These are phyloP conservation scores for Helichrysum umbraculigerum DNA, from an alignment of 129 eudicot genomes.

Conservation along the genomic window DNA sequence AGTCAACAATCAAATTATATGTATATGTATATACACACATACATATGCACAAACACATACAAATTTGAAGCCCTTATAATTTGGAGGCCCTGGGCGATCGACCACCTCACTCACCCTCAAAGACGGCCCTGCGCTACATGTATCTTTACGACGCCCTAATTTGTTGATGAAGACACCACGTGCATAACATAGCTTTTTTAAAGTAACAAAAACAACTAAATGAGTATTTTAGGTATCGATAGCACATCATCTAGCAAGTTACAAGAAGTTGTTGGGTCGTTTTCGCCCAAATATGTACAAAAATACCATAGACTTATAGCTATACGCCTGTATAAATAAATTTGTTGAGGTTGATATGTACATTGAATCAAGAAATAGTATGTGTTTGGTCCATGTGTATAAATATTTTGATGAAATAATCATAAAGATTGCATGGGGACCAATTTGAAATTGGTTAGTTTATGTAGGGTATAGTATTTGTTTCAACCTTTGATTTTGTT, in stretches of 20 bases:
- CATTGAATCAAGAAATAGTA: slow-evolving; percentile 21
- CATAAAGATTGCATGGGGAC: slow-evolving; percentile 43
- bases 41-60: no score
- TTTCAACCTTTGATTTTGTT: slow-evolving; percentile 28
- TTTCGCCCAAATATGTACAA: slow-evolving; percentile 18
- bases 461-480: slow-evolving; percentile 29
- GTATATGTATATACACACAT: no score
- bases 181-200: background rate
- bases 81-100: no score
- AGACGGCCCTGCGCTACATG: no score
- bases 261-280: background rate
- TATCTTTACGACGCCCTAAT: no score
- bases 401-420: slow-evolving; percentile 27
- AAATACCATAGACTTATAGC: slow-evolving; percentile 18
- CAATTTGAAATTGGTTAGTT: slow-evolving; percentile 31
- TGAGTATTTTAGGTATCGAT: slow-evolving; percentile 9
- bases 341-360: slow-evolving; percentile 3
- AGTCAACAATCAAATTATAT: no score
- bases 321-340: background rate
- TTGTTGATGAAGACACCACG: no score
- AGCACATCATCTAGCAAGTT: slow-evolving; percentile 6
- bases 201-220: background rate
- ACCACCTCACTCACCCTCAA: no score
- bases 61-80: no score
- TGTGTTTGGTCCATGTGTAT: slow-evolving; percentile 16